Base-by-base conservation (phyloP, 2,329 filamentous ascomycete species). In the Chlorencoelia australis region DNA sequence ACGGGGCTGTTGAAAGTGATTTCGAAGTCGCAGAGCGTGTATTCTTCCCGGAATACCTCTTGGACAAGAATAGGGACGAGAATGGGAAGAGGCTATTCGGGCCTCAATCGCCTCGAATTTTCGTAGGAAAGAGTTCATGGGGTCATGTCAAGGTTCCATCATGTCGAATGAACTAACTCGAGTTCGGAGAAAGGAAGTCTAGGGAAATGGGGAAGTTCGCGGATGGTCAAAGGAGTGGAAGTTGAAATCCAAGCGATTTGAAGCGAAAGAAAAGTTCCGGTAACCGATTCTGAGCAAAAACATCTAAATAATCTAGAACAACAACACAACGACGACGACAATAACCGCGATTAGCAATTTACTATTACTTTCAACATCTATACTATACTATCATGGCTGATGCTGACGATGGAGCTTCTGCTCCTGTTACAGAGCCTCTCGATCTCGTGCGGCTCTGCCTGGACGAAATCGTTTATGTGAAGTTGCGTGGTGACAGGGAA, bases 401-500 rank as follows among this genome's bases (percentile, higher is more conserved):
- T 62, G 73, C 69, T 46, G 84, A 82, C 57, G 82, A 87, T 57
- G 76, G 79, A 49, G 68, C 74, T 40, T 59, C 68, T 35, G 68
- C 71, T 50, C 73, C 82, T 39, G 82, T 87, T 39, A 79, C 88
- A 35, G 89, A 98, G 67, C 89, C 93, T 37, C 81, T 98, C 56
- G 91, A 96, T 62, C 78, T 98, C 27, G 91, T 98, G 50, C 85
- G 88, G 51, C 75, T 98, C 39, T 85, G 89, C 50, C 75, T 98
- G 31, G 89, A 96, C 61, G 91, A 98, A 63, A 77, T 91, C 30
- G 91, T 98, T 34, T 94, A 95, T 62, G 89, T 98, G 49, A 96
- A 96, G 73, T 72, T 98, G 47, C 76, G 91, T 56, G 91, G 91
- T 51, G 91, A 98, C 61, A 77, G 91, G 47, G 91, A 98, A 66